Evolutionary conservation across 2,329 filamentous ascomycete species (phyloP).

Genomic region (Kalmusia sp.): DNA sequence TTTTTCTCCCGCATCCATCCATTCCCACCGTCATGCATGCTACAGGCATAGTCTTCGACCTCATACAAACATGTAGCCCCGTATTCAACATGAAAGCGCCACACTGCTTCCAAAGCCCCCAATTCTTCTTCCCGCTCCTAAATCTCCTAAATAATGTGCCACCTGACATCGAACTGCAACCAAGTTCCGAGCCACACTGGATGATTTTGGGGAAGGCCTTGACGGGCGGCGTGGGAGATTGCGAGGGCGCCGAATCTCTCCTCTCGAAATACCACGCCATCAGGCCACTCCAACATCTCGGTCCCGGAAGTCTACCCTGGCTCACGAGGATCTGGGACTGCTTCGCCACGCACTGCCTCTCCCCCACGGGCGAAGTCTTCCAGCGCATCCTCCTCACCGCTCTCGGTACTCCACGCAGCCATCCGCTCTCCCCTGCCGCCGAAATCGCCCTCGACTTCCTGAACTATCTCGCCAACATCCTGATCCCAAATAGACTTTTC

Average conservation of each 20-base stretch:
- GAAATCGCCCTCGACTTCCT: not conserved
- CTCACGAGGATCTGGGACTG: not conserved
- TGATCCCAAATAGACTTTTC: conserved; percentile 3
- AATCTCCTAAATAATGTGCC: not conserved
- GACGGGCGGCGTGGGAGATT: not conserved
- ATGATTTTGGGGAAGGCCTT: not conserved
- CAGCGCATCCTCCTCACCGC: not conserved
- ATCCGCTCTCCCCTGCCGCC: not conserved
- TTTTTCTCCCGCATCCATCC: not conserved
- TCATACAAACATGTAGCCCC: not conserved
- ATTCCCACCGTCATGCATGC: not conserved
- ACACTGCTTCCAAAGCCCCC: not conserved
- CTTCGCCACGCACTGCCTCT: conserved; percentile 4
- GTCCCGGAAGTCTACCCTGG: conserved; percentile 6
- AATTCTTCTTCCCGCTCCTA: conserved; percentile 1
- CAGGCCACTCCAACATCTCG: not conserved
- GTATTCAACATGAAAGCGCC: not conserved
- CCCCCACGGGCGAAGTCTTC: conserved; percentile 6
- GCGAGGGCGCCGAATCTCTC: not conserved
- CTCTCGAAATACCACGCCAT: not conserved
- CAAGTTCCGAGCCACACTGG: not conserved
- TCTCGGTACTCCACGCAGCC: not conserved
- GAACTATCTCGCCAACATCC: conserved; percentile 7
- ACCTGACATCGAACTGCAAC: not conserved
- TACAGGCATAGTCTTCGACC: not conserved